A percentile compares a stretch with the other conserved stretches of the same genome.
These are phyloP conservation scores for Coemansia sp. DNA, from an alignment of 192 early-diverging fungal species.

Conservation along the genomic window DNA sequence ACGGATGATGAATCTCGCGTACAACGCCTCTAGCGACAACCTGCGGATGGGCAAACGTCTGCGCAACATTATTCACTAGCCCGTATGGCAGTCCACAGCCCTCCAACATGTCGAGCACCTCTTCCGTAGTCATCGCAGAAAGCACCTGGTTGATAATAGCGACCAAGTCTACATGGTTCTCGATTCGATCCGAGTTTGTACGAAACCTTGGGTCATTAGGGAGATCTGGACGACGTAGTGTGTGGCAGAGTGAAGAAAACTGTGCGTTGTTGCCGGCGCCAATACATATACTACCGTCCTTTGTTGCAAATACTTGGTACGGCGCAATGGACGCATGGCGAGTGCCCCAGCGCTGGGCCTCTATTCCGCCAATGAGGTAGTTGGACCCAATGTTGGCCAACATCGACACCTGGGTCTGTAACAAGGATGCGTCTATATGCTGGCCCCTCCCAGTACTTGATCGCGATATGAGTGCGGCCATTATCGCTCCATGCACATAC, in stretches of 20 bases:
- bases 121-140: conserved; percentile 49
- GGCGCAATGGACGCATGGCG: conserved; percentile 91
- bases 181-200: conserved; percentile 76
- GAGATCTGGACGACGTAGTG: conserved; percentile 59
- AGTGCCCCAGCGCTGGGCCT: conserved; percentile 86
- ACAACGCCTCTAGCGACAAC: conserved; percentile 70
- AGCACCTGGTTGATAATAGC: conserved; percentile 61
- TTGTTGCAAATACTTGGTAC: conserved; percentile 83
- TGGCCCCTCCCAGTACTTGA: conserved; percentile 70
- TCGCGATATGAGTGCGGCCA: conserved; percentile 83
- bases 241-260: conserved; percentile 68
- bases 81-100: conserved; percentile 78
- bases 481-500: conserved; percentile 86
- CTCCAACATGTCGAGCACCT: conserved; percentile 70
- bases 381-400: conserved; percentile 90
- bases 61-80: conserved; percentile 75
- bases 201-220: conserved; percentile 56
- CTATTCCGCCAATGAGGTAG: conserved; percentile 80
- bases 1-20: conserved; percentile 80
- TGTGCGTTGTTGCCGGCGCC: conserved; percentile 92
- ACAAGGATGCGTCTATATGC: conserved; percentile 84
- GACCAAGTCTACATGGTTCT: conserved; percentile 69
- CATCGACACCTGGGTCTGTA: conserved; percentile 85
- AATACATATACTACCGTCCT: conserved; percentile 80
- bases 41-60: conserved; percentile 81